phyloP scores from a whole-genome alignment of 2,329 filamentous ascomycete species.

The Nothomitra cinnamomea region DNA sequence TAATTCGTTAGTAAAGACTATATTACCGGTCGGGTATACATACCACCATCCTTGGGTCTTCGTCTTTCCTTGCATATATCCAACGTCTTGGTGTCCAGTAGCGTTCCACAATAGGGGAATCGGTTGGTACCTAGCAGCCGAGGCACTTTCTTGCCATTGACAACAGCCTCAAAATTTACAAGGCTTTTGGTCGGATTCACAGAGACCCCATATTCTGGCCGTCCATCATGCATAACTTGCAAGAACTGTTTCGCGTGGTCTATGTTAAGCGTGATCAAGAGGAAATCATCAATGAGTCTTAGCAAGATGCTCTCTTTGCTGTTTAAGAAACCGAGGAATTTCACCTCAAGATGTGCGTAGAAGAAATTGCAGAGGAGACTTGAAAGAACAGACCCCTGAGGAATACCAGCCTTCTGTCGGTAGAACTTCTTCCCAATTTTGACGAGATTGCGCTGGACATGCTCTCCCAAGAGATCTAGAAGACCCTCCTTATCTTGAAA shows the following conservation, averaged over 20 bases:
- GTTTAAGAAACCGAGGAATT: conserved; percentile 49
- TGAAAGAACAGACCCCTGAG: conserved; percentile 81
- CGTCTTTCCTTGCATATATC: conserved; percentile 55
- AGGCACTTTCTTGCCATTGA: conserved; percentile 36
- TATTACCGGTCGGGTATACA: no score
- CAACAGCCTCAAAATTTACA: conserved; percentile 57
- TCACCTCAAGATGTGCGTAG: conserved; percentile 69
- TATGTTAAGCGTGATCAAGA: conserved; percentile 61
- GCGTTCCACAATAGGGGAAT: conserved; percentile 84
- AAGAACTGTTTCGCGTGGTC: conserved; percentile 56
- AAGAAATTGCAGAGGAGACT: conserved; percentile 87
- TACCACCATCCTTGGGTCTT: conserved; percentile 33
- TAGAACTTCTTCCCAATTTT: conserved; percentile 81
- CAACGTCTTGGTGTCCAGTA: conserved; percentile 58
- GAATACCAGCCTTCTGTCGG: conserved; percentile 74
- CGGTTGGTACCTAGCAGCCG: conserved; percentile 26
- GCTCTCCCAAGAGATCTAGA: conserved; percentile 54
- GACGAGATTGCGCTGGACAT: conserved; percentile 72
- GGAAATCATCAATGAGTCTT: conserved; percentile 80
- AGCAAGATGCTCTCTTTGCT: conserved; percentile 47
- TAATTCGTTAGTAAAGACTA: background rate
- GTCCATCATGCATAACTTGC: conserved; percentile 59
- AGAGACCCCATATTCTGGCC: conserved; percentile 62
- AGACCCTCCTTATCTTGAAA: conserved; percentile 41
- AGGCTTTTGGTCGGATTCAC: conserved; percentile 68